Evolutionary conservation across 2,329 filamentous ascomycete species (phyloP), one percentile per base, ranked within the genome.

Genomic region (Penicillium capsulatum): DNA sequence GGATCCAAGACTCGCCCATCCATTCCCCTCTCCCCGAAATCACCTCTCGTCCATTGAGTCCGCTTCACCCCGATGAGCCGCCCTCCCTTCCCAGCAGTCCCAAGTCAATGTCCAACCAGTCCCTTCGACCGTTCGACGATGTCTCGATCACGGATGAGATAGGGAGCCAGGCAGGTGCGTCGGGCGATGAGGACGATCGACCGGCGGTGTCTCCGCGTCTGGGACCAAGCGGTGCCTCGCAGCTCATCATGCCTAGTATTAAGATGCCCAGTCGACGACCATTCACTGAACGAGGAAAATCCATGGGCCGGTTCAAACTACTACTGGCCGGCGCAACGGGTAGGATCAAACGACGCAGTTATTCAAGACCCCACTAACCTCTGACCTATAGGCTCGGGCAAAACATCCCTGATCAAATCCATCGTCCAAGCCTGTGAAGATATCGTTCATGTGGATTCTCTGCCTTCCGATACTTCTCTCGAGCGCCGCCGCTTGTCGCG

Each of bases 221-320:
- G 20, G 51, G 44, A 3, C 55, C 59, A 17, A 64, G 67, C 43
- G 64, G 69, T 57, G 55, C 68, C 9, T 68, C 70, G n/a, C 90
- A 97, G 64, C 76, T 98, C n/a, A 86, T 98, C 44, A 98, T 98
- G 92, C 92, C 92, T 4, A 95, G 89, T 58, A 83, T 98, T 55
- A 82, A 80, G 46, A 92, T 98, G 79, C 91, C 92, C 3, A 85
- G 80, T 45, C 81, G 92, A 34, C 77, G 89, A 36, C 90, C 90
- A 0, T 97, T 97, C 63, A 96, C 92, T 0, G 80, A 85, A n/a
- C 77, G 78, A 32, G 92, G 92, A 11, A 91, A 84, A 67, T 76
- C 76, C 22, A 77, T 97, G 61, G 91, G 91, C 1, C 83, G 87
- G 54, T 72, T 97, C 38, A 97, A 94, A 68, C 72, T 97, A n/a